Base-by-base conservation (phyloP, 345 rosid genomes). In the Linum trigynum region DNA sequence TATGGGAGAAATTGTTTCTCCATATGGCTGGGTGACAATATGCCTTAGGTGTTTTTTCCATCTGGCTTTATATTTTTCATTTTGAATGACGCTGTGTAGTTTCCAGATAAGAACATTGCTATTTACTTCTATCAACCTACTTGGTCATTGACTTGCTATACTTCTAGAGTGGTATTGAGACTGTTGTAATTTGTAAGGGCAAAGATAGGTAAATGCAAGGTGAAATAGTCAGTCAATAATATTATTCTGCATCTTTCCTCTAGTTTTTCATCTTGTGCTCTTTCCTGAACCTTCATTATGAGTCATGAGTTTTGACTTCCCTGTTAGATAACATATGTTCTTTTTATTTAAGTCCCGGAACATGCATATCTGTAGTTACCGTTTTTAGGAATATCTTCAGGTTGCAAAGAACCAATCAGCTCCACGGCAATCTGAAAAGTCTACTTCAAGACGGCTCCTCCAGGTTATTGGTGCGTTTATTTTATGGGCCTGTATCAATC, bases 391-490 rank as follows among this genome's bases (percentile, higher is more conserved):
- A 68, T 74, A 38, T 59, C 2, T 59, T 39, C 71, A 94, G 99
- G 88, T 64, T 64, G 75, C 56, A 57, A 90, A 90, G 80, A 74
- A 67, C 74, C 99, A 82, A 68, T 68, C 88, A 43, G 74, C 75
- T 62, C 82, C 82, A 60, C 85, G 89, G 70, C 83, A 79, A 17
- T 71, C 78, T 65, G 79, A 85, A 55, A 90, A 86, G 79, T 71
- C 68, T 72, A 80, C 95, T 39, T 84, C 92, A 53, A 82, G 45
- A 37, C 83, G 92, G 55, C 91, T 88, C 76, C 86, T 94, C 61
- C 95, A 85, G 79, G 89, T 94, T 78, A 84, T 85, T 69, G 97
- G 99, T 94, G 84, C 67, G 86, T 64, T 71, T 61, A 61, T 11
- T 43, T 23, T 23, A 16, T 7, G 9, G 38, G 38, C 38, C 12